These are phyloP conservation scores for Metrosideros polymorpha DNA, from an alignment of 441 rosid genomes.

Conservation along the genomic window DNA sequence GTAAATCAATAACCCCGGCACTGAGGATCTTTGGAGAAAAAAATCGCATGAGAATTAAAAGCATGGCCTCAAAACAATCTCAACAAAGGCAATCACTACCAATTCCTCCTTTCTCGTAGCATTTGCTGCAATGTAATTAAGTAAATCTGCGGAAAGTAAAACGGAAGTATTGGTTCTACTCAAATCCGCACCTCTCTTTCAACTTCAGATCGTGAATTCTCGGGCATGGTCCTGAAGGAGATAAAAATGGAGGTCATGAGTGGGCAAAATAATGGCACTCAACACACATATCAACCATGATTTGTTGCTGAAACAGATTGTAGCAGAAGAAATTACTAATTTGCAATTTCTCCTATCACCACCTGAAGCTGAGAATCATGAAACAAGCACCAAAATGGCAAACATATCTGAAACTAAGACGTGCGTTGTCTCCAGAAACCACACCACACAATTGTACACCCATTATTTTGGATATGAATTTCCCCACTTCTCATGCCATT, in stretches of 20 bases:
- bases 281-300: background rate
- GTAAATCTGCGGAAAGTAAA: background rate
- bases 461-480: background rate
- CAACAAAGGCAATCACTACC: background rate
- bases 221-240: slow-evolving; percentile 67
- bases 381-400: background rate
- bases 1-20: background rate
- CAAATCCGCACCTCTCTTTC: slow-evolving; percentile 68
- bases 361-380: background rate
- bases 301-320: background rate
- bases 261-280: background rate
- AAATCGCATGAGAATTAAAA: background rate
- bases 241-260: slow-evolving; percentile 5
- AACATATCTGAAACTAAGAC: background rate
- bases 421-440: background rate
- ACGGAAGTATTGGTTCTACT: background rate
- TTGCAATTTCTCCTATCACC: background rate
- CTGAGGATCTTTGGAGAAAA: background rate
- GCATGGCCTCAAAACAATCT: background rate
- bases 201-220: slow-evolving; percentile 89
- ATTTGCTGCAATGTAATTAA: background rate
- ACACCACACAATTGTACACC: background rate
- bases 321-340: background rate
- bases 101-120: background rate
- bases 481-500: background rate